Evolutionary conservation across 352 stramenopile species (phyloP).

Genomic region (Globisporangium nagaii): DNA sequence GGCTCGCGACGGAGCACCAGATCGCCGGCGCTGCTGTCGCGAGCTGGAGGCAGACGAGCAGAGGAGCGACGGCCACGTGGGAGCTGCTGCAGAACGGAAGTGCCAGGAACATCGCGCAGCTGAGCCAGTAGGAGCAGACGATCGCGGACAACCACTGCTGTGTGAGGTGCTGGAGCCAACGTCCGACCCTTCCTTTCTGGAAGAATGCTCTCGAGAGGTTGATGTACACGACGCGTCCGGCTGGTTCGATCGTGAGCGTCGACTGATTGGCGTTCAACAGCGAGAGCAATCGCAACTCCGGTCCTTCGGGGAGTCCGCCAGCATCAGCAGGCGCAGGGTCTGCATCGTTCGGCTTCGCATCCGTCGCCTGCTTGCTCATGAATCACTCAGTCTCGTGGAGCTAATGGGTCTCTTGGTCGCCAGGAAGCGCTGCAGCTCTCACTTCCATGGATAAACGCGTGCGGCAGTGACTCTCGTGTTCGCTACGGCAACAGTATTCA

Average conservation of each 20-base stretch:
- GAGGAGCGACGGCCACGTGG: neutral
- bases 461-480: too few relatives aligned
- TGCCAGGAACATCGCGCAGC: neutral
- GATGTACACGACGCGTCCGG: constrained; percentile 3
- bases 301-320: neutral
- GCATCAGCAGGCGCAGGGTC: neutral
- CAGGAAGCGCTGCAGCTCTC: too few relatives aligned
- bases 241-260: constrained; percentile 3
- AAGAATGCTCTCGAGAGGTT: constrained; percentile 1
- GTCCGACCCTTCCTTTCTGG: neutral
- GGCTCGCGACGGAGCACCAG: constrained; percentile 6
- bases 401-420: too few relatives aligned
- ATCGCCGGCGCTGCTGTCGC: constrained; percentile 15
- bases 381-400: too few relatives aligned
- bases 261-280: constrained; percentile 5
- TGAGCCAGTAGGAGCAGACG: constrained; percentile 9
- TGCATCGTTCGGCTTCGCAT: neutral
- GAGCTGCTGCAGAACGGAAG: constrained; percentile 10
- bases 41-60: neutral
- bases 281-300: constrained; percentile 3
- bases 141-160: neutral
- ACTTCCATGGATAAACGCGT: too few relatives aligned
- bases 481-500: too few relatives aligned
- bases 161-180: constrained; percentile 4
- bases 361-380: neutral